Base-by-base conservation (phyloP, 305 asterid genomes). In the Fraxinus sp. region DNA sequence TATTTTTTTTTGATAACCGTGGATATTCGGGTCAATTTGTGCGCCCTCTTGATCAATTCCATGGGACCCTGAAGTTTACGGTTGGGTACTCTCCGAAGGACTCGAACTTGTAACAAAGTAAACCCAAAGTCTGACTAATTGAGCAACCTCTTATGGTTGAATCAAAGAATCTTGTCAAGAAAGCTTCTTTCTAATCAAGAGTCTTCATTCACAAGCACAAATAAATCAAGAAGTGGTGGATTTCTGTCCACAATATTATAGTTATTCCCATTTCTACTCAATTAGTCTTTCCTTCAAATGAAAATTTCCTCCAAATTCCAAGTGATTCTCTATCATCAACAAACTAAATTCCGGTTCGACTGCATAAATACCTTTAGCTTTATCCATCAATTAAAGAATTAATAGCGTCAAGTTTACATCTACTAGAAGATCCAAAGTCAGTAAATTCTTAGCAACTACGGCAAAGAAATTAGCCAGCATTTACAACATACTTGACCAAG, bases 121-220 rank as follows among this genome's bases (percentile, higher is more conserved):
- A 28, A 28, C 3, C 3, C 3, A 28, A 28, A 28, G 32, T 28
- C 32, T 28, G 32, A 28, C 32, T 1, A 28, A 28, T 28, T 28
- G 32, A 28, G 32, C 3, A 28, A 2, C 32, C 32, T 1, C 32
- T 28, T 1, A 28, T 1, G 32, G 32, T 28, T 28, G 32, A 28
- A 32, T 32, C 35, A 32, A 32, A 32, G 52, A 78, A 78, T 64
- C 66, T 71, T 62, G 39, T 55, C 35, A 5, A 2, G 72, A 28
- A 76, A 80, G 81, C 35, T 37, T 37, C 2, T 37, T 41, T 64
- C 57, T 39, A 28, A 13, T 36, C 57, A 55, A 1, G 49, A 81
- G 46, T 73, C 87, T 81, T 83, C 66, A 5, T 68, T 78, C 13
- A 70, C 44, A 83, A 87, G 86, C 71, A 52, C 35, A 83, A 18